Evolutionary conservation across 2,329 filamentous ascomycete genomes (phyloP).

Genomic region (Fusarium sp.): DNA sequence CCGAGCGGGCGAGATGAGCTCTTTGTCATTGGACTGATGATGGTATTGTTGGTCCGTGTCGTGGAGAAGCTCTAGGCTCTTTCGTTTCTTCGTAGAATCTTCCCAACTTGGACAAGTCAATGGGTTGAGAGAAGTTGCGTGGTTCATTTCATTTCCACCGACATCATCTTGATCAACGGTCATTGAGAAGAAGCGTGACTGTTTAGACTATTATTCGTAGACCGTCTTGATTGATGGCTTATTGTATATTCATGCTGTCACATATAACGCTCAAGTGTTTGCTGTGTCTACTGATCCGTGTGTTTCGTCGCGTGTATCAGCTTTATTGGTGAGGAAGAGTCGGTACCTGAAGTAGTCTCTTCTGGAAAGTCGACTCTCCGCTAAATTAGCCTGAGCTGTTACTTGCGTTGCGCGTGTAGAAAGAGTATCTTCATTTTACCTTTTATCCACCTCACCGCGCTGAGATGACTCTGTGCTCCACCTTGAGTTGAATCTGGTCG

Average conservation of each 20-base stretch:
- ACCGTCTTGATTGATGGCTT: background rate
- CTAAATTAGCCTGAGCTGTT: conserved; percentile 17
- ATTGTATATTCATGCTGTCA: conserved; percentile 1
- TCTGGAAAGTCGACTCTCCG: no score
- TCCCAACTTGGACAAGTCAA: conserved; percentile 34
- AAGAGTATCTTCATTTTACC: conserved; percentile 35
- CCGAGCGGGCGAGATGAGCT: conserved; percentile 14
- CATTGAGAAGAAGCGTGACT: background rate
- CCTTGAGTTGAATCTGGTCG: conserved; percentile 22
- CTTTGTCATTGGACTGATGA: conserved; percentile 9
- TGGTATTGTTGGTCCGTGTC: conserved; percentile 25
- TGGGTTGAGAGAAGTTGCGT: background rate
- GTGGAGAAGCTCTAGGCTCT: conserved; percentile 34
- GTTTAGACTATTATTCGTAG: background rate
- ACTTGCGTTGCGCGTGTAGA: conserved; percentile 8
- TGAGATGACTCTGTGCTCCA: conserved; percentile 36
- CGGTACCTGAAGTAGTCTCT: no score
- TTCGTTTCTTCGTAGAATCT: conserved; percentile 33
- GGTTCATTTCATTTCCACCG: conserved; percentile 42
- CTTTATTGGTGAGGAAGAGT: conserved; percentile 30
- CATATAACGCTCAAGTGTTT: conserved; percentile 9
- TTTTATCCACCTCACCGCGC: conserved; percentile 30
- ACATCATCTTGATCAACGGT: conserved; percentile 34
- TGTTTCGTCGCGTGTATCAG: conserved; percentile 40
- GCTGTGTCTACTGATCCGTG: conserved; percentile 21